These are phyloP conservation scores for Calonectria henricotiae DNA, from an alignment of 2,329 filamentous ascomycete species.

Conservation along the genomic window DNA sequence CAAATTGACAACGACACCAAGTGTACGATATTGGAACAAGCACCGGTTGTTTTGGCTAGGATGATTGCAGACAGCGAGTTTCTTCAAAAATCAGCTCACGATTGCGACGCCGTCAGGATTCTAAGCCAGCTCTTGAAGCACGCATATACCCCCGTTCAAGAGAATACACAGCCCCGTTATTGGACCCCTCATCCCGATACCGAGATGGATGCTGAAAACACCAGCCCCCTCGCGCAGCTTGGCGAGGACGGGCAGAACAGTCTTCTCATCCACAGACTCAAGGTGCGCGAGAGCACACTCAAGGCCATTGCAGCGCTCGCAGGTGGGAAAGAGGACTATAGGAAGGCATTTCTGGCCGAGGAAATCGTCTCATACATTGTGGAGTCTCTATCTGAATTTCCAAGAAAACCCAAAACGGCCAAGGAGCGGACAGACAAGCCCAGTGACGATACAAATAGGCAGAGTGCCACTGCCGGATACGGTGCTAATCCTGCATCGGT, in stretches of 20 bases:
- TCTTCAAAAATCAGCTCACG: conserved; percentile 86
- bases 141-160: conserved; percentile 66
- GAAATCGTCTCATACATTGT: conserved; percentile 88
- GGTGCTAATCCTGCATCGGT: conserved; percentile 84
- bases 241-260: conserved; percentile 76
- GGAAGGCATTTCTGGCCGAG: conserved; percentile 86
- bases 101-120: conserved; percentile 69
- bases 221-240: conserved; percentile 65
- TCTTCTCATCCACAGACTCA: conserved; percentile 78
- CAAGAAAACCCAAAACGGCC: conserved; percentile 65
- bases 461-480: conserved; percentile 65
- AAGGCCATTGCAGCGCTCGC: conserved; percentile 87
- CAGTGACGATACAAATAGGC: conserved; percentile 54
- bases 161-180: conserved; percentile 53
- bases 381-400: conserved; percentile 79
- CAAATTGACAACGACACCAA: conserved; percentile 58
- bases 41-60: conserved; percentile 83
- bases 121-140: conserved; percentile 67
- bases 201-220: conserved; percentile 56
- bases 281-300: conserved; percentile 82
- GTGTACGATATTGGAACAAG: conserved; percentile 74
- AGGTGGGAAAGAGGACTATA: conserved; percentile 85
- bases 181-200: conserved; percentile 61
- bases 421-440: conserved; percentile 64
- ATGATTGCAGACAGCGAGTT: conserved; percentile 84